Conservation (phyloP, 371 early-diverging fungal genomes). For the Lichtheimia ramosa region DNA sequence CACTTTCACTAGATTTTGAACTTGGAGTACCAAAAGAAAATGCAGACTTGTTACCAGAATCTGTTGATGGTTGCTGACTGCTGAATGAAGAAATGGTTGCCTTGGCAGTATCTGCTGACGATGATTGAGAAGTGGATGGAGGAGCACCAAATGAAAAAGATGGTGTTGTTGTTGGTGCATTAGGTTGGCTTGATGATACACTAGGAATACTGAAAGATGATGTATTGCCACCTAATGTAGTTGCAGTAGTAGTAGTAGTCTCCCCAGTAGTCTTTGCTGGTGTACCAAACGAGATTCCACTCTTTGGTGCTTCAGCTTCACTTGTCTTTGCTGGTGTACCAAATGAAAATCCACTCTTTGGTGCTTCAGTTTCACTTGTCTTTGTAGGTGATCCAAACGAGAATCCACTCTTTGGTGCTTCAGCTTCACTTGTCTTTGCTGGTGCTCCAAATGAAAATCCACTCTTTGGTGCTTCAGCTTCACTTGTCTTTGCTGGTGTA, state of each 20-base stretch:
- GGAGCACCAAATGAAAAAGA: too few species aligned
- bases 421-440: not conserved
- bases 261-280: not conserved
- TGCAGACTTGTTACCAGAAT: not conserved
- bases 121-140: too few species aligned
- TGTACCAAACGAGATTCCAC: not conserved
- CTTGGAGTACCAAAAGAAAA: slow-evolving; percentile 7
- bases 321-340: not conserved
- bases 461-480: not conserved
- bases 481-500: too few species aligned
- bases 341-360: not conserved
- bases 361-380: not conserved
- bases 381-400: not conserved
- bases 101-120: too few species aligned
- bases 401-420: not conserved
- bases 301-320: not conserved
- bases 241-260: not conserved
- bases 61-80: not conserved
- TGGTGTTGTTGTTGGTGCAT: too few species aligned
- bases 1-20: not conserved
- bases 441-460: slow-evolving; percentile 2
- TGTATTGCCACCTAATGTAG: too few species aligned
- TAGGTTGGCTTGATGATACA: too few species aligned
- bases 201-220: too few species aligned
- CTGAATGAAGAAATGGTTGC: too few species aligned